Percentiles rank a stretch among this genome's conserved stretches.
phyloP scores from a whole-genome alignment of 805 yeast genomes.

The Millerozyma acaciae region DNA sequence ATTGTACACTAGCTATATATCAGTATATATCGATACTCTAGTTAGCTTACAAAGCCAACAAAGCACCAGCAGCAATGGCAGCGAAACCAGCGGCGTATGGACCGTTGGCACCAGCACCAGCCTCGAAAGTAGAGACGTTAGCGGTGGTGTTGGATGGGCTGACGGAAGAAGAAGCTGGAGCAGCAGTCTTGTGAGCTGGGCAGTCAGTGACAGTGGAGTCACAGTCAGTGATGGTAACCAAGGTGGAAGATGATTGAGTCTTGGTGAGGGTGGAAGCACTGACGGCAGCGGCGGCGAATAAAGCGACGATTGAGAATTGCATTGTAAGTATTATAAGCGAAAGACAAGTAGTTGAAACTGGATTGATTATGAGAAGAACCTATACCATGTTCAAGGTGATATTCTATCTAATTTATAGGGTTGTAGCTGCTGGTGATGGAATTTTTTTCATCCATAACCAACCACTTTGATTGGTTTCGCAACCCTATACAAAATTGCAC shows the following conservation, averaged over 20 bases:
- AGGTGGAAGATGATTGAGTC: constrained; percentile 29
- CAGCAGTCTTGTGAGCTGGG: constrained; percentile 27
- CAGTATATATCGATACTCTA: constrained; percentile 2
- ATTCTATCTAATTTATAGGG: neutral
- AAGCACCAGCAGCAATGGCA: constrained; percentile 48
- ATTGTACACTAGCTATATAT: constrained; percentile 4
- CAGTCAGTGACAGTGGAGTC: constrained; percentile 39
- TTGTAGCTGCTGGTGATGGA: no score
- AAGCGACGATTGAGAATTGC: constrained; percentile 41
- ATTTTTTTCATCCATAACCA: no score
- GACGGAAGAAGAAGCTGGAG: constrained; percentile 16
- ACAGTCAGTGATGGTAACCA: constrained; percentile 42
- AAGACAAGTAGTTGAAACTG: constrained; percentile 27
- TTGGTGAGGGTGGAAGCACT: constrained; percentile 25
- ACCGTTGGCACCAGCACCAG: constrained; percentile 28
- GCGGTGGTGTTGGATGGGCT: constrained; percentile 23
- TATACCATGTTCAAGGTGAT: neutral
- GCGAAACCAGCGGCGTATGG: constrained; percentile 43
- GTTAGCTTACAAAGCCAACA: constrained; percentile 53
- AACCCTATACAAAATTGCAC: no score
- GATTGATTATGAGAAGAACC: neutral
- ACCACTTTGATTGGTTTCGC: no score
- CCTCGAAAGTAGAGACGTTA: constrained; percentile 36
- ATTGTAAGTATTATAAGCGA: constrained; percentile 28
- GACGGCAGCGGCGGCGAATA: constrained; percentile 31